Conservation (phyloP, 1,284 basidiomycete species). For the Cryptococcus floricola region DNA sequence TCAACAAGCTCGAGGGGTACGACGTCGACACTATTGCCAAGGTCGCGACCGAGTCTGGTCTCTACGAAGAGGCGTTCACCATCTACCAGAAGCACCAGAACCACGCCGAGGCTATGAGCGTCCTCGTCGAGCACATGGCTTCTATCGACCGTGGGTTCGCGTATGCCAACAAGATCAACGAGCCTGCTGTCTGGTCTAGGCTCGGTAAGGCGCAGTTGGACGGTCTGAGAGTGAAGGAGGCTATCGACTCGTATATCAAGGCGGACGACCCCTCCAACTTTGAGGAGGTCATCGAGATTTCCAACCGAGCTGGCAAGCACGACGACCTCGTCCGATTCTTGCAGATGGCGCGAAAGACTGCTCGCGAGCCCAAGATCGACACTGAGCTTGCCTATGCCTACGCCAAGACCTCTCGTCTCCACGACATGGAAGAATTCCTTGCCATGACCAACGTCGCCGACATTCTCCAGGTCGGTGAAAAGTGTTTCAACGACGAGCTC, state of each 20-base stretch:
- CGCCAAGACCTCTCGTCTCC: conserved; percentile 92
- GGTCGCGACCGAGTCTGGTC: conserved; percentile 93
- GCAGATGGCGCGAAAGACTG: conserved; percentile 98
- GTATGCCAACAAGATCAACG: conserved; percentile 94
- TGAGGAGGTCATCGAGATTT: conserved; percentile 93
- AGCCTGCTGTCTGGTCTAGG: conserved; percentile 94
- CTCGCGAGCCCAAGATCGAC: conserved; percentile 96
- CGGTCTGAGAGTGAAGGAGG: conserved; percentile 95
- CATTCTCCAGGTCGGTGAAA: conserved; percentile 92
- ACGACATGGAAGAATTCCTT: conserved; percentile 99
- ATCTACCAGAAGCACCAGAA: conserved; percentile 95
- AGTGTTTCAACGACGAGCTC: conserved; percentile 97
- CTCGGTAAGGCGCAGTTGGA: conserved; percentile 99
- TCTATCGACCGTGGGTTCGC: conserved; percentile 95
- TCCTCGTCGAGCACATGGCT: conserved; percentile 96
- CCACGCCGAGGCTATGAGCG: conserved; percentile 92
- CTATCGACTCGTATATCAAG: conserved; percentile 99
- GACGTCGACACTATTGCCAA: conserved; percentile 92
- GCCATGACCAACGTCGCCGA: conserved; percentile 99
- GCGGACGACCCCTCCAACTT: conserved; percentile 96
- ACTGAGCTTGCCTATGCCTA: conserved; percentile 96
- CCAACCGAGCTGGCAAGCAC: conserved; percentile 92
- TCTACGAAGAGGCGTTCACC: conserved; percentile 94
- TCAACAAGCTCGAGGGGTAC: conserved; percentile 95
- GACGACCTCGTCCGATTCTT: conserved; percentile 96